Base-by-base conservation (phyloP, 2,329 filamentous ascomycete genomes). In the Aspergillus alliaceus region DNA sequence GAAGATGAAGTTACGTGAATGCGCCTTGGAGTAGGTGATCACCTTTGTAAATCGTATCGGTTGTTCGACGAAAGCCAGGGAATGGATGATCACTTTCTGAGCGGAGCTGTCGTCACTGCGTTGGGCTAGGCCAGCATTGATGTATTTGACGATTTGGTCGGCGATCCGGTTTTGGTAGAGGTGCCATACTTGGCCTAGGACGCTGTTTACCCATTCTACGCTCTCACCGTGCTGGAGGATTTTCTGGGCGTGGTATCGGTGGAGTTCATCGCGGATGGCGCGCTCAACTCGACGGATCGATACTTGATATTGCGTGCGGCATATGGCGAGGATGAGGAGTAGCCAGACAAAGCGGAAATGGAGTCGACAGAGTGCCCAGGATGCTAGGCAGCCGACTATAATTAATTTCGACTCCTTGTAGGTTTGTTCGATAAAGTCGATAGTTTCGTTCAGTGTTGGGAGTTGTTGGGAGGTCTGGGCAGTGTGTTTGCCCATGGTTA, bases 331-430 rank as follows among this genome's bases (percentile, higher is more conserved):
- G 31, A 63, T 31, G 25, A 63, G 31, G 11, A 63, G 7, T 6
- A 63, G 25, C 59, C 61, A 59, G 4, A 55, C 24, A 34, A 54
- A 49, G 6, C 57, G 46, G 11, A 61, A 50, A 12, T 57, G 32
- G 35, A 63, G 55, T 27, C 57, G 59, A 37, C 59, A 55, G 15
- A 63, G 49, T 3, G 44, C 24, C 61, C 61, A 63, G 2, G 61
- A 59, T 14, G 48, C 48, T 8, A 63, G 50, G 18, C 61, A 63
- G 27, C 37, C 59, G 34, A 61, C 32, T 2, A 63, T 27, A 7
- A 63, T 63, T 1, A 63, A 53, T 29, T 61, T 61, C 8, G 61
- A 61, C 14, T 63, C 61, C 11, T 51, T 52, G 48, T 57, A 63
- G 22, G 48, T 61, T 29, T 63, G 59, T 14, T 58, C 52, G n/a